Percentiles rank a stretch among this genome's conserved stretches.
phyloP scores from a whole-genome alignment of 2,329 filamentous ascomycete species.

The Fusarium albidum region DNA sequence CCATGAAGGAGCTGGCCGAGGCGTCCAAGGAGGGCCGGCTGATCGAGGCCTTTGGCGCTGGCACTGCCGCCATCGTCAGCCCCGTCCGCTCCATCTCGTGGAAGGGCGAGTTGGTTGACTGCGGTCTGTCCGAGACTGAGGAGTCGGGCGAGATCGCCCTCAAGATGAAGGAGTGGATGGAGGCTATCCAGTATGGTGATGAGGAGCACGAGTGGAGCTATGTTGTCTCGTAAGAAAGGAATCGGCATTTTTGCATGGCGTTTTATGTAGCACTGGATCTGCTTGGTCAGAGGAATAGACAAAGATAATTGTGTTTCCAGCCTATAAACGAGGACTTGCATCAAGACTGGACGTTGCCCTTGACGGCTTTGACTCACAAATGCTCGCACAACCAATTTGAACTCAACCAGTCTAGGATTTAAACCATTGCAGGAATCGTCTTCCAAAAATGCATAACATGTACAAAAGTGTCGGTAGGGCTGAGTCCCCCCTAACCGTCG shows the following conservation, averaged over 20 bases:
- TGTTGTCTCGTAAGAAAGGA: conserved; percentile 35
- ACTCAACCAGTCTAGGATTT: conserved; percentile 33
- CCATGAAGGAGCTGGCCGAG: conserved; percentile 84
- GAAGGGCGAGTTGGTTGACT: conserved; percentile 82
- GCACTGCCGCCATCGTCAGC: conserved; percentile 93
- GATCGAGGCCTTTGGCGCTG: conserved; percentile 91
- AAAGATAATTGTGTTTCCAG: neutral
- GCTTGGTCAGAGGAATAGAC: no score
- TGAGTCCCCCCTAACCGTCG: conserved; percentile 15
- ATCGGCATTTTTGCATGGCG: neutral
- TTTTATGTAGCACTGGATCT: no score
- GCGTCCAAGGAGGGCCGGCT: conserved; percentile 85
- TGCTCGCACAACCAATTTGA: neutral
- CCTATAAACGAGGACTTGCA: neutral
- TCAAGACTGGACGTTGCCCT: neutral
- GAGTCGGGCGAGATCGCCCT: conserved; percentile 88
- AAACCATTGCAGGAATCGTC: conserved; percentile 42
- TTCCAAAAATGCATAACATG: conserved; percentile 45
- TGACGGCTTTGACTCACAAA: neutral
- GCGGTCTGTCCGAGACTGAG: conserved; percentile 80
- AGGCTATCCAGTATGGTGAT: conserved; percentile 93
- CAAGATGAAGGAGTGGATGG: conserved; percentile 96
- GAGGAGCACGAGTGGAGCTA: conserved; percentile 93
- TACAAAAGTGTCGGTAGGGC: conserved; percentile 38
- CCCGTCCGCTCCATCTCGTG: conserved; percentile 91